A percentile compares a stretch with the other conserved stretches of the same genome.
These are phyloP conservation scores for Magnaporthiopsis incrustans DNA, from an alignment of 2,329 filamentous ascomycete genomes.

Conservation along the genomic window DNA sequence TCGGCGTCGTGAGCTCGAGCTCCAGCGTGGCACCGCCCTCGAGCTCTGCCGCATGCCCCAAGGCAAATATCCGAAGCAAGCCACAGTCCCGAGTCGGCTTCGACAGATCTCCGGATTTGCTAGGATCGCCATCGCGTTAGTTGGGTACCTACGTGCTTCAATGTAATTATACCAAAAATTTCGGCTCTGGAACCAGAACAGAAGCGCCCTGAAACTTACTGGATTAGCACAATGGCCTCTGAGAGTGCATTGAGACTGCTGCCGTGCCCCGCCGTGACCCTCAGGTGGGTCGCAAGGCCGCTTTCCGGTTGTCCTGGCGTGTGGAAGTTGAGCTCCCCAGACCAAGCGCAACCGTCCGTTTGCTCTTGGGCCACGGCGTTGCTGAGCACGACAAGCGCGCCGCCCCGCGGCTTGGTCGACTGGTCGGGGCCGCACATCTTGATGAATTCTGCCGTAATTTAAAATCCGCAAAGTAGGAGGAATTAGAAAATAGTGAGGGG, in stretches of 20 bases:
- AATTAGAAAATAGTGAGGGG: background rate
- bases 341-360: background rate
- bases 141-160: no score
- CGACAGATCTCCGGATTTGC: conserved; percentile 2
- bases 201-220: background rate
- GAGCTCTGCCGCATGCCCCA: background rate
- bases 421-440: conserved; percentile 5
- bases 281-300: background rate
- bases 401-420: conserved; percentile 3
- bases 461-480: background rate
- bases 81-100: conserved; percentile 3
- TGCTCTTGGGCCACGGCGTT: background rate
- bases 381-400: background rate
- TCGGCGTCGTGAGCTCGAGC: conserved; percentile 1
- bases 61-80: background rate
- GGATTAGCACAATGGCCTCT: conserved; percentile 1
- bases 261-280: background rate
- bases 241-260: background rate
- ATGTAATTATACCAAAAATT: no score
- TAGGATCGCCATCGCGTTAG: background rate
- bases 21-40: background rate
- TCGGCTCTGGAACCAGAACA: no score
- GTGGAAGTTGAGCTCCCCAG: conserved; percentile 4
- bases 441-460: background rate
- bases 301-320: conserved; percentile 4